Evolutionary conservation across 2,329 filamentous ascomycete genomes (phyloP).

Genomic region (Ceratocystis variospora): DNA sequence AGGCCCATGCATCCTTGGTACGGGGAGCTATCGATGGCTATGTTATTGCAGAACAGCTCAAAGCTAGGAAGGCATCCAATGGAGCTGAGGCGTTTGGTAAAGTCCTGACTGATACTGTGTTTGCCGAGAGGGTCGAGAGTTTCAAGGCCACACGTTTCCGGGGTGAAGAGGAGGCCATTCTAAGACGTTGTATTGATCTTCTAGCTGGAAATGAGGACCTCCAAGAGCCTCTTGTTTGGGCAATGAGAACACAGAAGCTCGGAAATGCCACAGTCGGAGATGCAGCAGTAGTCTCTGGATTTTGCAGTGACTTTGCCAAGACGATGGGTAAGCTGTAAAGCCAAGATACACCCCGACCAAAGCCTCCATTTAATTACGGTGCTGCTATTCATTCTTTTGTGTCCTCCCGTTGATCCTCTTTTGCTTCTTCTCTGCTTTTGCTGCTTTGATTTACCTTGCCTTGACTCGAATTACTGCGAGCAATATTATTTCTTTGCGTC

Average conservation of each 20-base stretch:
- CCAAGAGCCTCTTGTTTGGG: slow-evolving; percentile 7
- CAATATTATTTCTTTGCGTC: not conserved
- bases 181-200: slow-evolving; percentile 4
- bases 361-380: not conserved
- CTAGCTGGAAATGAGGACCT: slow-evolving; percentile 1
- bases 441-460: not conserved
- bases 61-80: not conserved
- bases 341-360: not conserved
- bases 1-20: not conserved
- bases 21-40: slow-evolving; percentile 14
- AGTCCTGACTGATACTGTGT: not conserved
- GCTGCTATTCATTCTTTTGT: not conserved
- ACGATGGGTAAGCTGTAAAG: not conserved
- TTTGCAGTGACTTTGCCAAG: slow-evolving; percentile 6
- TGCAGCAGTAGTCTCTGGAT: not conserved
- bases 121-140: slow-evolving; percentile 1
- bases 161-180: not conserved
- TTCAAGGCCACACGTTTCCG: slow-evolving; percentile 13
- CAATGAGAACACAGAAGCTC: slow-evolving; percentile 1
- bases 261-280: not conserved
- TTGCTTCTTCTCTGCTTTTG: not conserved
- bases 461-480: not conserved
- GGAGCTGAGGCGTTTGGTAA: not conserved
- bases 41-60: slow-evolving; percentile 3
- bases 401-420: not conserved